Percentiles rank a stretch among this genome's conserved stretches.
phyloP scores from a whole-genome alignment of 192 early-diverging fungal species.

The Funneliformis mosseae region DNA sequence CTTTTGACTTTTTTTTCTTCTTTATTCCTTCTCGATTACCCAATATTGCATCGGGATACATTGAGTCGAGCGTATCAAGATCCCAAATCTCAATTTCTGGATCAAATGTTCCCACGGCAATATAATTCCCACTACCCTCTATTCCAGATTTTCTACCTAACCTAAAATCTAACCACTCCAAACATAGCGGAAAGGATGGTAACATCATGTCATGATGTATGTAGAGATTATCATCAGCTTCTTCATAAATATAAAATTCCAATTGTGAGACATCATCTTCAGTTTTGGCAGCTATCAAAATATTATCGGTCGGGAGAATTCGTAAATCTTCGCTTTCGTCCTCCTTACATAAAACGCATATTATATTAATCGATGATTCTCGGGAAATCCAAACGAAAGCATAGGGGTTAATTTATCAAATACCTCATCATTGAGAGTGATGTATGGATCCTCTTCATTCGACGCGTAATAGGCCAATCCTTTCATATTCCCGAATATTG shows the following conservation, averaged over 20 bases:
- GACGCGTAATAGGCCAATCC: constrained; percentile 83
- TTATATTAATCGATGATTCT: not conserved
- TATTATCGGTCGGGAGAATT: constrained; percentile 79
- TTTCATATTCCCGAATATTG: constrained; percentile 85
- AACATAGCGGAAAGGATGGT: constrained; percentile 90
- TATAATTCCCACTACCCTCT: constrained; percentile 76
- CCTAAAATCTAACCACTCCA: constrained; percentile 96
- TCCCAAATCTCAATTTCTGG: constrained; percentile 99
- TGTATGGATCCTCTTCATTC: constrained; percentile 85
- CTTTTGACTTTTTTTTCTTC: constrained; percentile 37
- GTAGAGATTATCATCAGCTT: constrained; percentile 89
- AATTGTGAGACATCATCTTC: constrained; percentile 97
- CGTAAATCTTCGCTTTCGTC: constrained; percentile 83
- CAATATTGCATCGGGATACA: constrained; percentile 90
- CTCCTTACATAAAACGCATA: constrained; percentile 43
- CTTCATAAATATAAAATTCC: constrained; percentile 93
- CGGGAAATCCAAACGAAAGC: no score
- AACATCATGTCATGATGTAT: constrained; percentile 99
- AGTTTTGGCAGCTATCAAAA: constrained; percentile 92
- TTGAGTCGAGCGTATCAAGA: constrained; percentile 85
- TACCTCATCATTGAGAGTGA: constrained; percentile 68
- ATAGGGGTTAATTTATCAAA: constrained; percentile 27
- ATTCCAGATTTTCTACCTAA: constrained; percentile 66
- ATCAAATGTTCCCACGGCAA: constrained; percentile 97
- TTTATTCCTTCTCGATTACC: constrained; percentile 64